Conservation (phyloP, 305 asterid species). For the Euphrasia arctica region DNA sequence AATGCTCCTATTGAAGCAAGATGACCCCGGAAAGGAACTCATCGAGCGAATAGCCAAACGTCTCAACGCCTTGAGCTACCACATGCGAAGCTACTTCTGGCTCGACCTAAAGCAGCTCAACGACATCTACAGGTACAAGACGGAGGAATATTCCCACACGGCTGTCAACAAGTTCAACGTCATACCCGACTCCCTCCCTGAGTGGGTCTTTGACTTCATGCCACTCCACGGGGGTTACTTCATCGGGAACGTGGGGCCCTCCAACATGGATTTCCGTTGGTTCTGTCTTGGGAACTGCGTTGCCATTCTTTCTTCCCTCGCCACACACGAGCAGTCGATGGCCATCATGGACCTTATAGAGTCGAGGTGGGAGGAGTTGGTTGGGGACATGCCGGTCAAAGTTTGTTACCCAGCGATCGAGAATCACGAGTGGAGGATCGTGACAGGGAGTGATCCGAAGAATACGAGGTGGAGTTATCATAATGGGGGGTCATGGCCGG, state of each 20-base stretch:
- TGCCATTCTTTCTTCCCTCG: slow-evolving; percentile 50
- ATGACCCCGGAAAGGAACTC: slow-evolving; percentile 66
- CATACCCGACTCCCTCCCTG: slow-evolving; percentile 85
- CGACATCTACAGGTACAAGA: slow-evolving; percentile 68
- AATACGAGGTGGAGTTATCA: slow-evolving; percentile 70
- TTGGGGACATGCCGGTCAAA: slow-evolving; percentile 66
- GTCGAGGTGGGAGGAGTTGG: slow-evolving; percentile 59
- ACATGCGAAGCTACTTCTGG: slow-evolving; percentile 84
- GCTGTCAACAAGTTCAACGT: slow-evolving; percentile 85
- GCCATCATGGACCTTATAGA: slow-evolving; percentile 66
- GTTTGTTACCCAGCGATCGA: slow-evolving; percentile 62
- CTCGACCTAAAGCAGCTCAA: slow-evolving; percentile 66
- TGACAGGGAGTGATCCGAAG: slow-evolving; percentile 63
- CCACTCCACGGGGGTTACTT: slow-evolving; percentile 74
- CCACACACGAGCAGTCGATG: slow-evolving; percentile 49
- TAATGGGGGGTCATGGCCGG: slow-evolving; percentile 72
- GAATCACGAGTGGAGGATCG: slow-evolving; percentile 57
- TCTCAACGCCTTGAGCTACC: slow-evolving; percentile 70
- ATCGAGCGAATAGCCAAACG: slow-evolving; percentile 61
- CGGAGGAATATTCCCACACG: slow-evolving; percentile 86
- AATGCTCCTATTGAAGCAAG: slow-evolving; percentile 57
- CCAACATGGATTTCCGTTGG: slow-evolving; percentile 86
- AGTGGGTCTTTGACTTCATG: slow-evolving; percentile 81
- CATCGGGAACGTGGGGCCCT: slow-evolving; percentile 77
- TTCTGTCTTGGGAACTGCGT: slow-evolving; percentile 79